Evolutionary conservation across 2,329 filamentous ascomycete genomes (phyloP), one percentile per base, ranked within the genome.

Genomic region (Chaetomium strumarium): DNA sequence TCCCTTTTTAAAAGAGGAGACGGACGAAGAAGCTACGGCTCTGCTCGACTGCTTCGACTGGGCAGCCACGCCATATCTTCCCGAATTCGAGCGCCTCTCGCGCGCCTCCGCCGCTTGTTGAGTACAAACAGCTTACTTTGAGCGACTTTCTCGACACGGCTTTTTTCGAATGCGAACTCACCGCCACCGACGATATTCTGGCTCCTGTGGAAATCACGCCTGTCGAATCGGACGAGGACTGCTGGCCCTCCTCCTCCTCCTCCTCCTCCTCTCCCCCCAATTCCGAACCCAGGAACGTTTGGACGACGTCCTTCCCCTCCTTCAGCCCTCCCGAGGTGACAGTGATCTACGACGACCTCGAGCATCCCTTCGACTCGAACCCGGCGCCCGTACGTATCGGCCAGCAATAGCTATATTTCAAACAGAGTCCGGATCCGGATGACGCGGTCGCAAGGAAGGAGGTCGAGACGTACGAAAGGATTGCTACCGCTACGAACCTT

Each of bases 241-340:
- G 3, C 20, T 38, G 16, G 38, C 40, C 40, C 29, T 34, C 33
- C 13, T 17, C 33, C n/a, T 10, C n/a, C 20, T 39, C 34, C 11
- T n/a, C n/a, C n/a, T n/a, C 33, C 11, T 12, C 33, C 33, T 34
- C 33, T 4, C 4, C 11, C 33, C 9, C 33, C 4, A 24, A 24
- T 24, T 24, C 24, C 24, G 24, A 24, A 24, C 24, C 24, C 24
- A 17, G 12, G n/a, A 34, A 33, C 16, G 14, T n/a, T 4, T 48
- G 44, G 50, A 48, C 50, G 9, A 48, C 44, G 8, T 44, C 39
- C 14, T 48, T 52, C n/a, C 51, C 51, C 3, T 52, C 51, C 10
- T 48, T 48, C 17, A 16, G 13, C 17, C 45, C 45, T 8, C 2
- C 51, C 8, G 45, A 52, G 17, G 30, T 52, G 14, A 13, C 20